Percentiles rank a stretch among this genome's conserved stretches.
These are phyloP conservation scores for Naganishia cerealis DNA, from an alignment of 1,284 basidiomycete genomes.

Conservation along the genomic window DNA sequence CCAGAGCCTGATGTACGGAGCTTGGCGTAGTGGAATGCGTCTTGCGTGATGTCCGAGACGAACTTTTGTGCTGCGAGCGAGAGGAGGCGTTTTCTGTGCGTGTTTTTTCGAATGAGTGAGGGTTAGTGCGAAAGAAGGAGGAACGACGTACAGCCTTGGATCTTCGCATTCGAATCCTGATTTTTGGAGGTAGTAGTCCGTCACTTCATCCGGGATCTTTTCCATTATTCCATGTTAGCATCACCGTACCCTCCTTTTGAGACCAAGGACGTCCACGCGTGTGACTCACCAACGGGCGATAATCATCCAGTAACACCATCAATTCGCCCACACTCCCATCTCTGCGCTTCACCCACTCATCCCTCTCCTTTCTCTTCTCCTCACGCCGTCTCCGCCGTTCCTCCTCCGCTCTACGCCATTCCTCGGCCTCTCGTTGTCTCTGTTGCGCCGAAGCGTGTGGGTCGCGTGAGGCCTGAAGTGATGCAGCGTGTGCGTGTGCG, in stretches of 20 bases:
- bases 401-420: slow-evolving; percentile 9
- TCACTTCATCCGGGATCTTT: slow-evolving; percentile 96
- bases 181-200: slow-evolving; percentile 93
- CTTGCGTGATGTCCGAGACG: slow-evolving; percentile 91
- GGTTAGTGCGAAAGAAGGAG: neutral
- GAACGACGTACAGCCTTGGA: slow-evolving; percentile 70
- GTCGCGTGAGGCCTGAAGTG: neutral
- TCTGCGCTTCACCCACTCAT: slow-evolving; percentile 66
- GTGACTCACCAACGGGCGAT: slow-evolving; percentile 80
- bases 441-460: slow-evolving; percentile 1
- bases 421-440: neutral
- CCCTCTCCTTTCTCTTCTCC: slow-evolving; percentile 34
- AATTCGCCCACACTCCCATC: slow-evolving; percentile 91
- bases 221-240: neutral
- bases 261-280: too few relatives aligned
- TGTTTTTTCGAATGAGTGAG: neutral
- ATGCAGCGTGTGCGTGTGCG: slow-evolving; percentile 10
- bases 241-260: neutral
- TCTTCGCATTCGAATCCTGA: slow-evolving; percentile 97
- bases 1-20: slow-evolving; percentile 69
- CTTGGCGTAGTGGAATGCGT: slow-evolving; percentile 96
- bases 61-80: slow-evolving; percentile 98
- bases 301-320: slow-evolving; percentile 91
- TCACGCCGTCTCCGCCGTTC: slow-evolving; percentile 7
- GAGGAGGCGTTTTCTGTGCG: slow-evolving; percentile 78